Percentiles rank a stretch among this genome's conserved stretches.
phyloP scores from a whole-genome alignment of 2,329 filamentous ascomycete genomes.

The Myrmaecium sp. region DNA sequence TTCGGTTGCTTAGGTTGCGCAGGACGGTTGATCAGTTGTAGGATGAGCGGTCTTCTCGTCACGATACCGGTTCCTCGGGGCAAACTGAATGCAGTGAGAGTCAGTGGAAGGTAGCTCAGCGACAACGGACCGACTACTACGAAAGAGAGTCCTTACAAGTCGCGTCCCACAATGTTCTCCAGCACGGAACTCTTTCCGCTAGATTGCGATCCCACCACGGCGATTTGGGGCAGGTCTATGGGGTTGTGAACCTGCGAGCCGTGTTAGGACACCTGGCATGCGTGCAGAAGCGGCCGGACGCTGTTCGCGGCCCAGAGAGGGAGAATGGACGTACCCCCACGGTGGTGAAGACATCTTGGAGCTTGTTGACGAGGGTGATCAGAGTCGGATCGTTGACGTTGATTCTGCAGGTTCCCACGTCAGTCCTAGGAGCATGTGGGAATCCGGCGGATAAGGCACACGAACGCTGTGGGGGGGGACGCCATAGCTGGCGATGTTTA shows the following conservation, averaged over 20 bases:
- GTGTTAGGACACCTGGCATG: conserved; percentile 13
- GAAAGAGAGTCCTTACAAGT: conserved; percentile 56
- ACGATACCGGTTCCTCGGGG: conserved; percentile 96
- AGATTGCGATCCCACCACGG: conserved; percentile 93
- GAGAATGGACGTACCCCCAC: conserved; percentile 50
- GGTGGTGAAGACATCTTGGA: conserved; percentile 97
- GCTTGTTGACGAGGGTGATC: conserved; percentile 86
- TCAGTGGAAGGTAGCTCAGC: conserved; percentile 4
- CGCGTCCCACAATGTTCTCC: conserved; percentile 95
- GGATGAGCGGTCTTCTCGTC: conserved; percentile 83
- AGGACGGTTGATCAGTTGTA: conserved; percentile 91
- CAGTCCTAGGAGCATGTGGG: no score
- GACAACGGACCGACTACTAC: no score
- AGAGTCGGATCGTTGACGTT: conserved; percentile 55
- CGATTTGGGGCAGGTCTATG: conserved; percentile 96
- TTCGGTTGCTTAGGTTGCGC: conserved; percentile 47
- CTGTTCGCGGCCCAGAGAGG: conserved; percentile 1
- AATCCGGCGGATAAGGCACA: conserved; percentile 9
- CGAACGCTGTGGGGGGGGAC: conserved; percentile 24
- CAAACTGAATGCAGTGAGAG: conserved; percentile 39
- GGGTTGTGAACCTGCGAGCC: conserved; percentile 72
- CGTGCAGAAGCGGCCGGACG: conserved; percentile 3
- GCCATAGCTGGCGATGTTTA: conserved; percentile 20
- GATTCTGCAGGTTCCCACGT: conserved; percentile 32
- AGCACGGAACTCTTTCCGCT: conserved; percentile 98